Evolutionary conservation across 2,329 filamentous ascomycete genomes (phyloP).

Genomic region (Trichoderma cornu-damae): DNA sequence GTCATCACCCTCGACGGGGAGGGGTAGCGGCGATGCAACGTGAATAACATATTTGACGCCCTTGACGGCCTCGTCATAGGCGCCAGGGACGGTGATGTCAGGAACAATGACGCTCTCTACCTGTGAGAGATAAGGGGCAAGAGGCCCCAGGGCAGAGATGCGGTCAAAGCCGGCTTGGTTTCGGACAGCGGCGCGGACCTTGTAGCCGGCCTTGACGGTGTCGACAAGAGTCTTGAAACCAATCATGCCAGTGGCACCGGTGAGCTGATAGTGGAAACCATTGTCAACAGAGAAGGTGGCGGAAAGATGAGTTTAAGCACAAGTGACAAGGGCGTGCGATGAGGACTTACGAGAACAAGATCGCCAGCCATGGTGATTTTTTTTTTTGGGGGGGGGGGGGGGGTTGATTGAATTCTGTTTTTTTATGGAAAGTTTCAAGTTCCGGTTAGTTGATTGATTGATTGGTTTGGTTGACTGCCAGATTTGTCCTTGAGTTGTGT

Average conservation of each 20-base stretch:
- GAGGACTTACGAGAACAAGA: constrained; percentile 12
- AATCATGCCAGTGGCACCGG: constrained; percentile 31
- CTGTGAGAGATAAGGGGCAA: constrained; percentile 14
- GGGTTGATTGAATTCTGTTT: neutral
- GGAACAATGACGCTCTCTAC: constrained; percentile 32
- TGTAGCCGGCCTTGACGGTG: constrained; percentile 26
- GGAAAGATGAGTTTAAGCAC: neutral
- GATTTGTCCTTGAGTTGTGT: neutral
- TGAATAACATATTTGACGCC: constrained; percentile 36
- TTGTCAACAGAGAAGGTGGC: neutral
- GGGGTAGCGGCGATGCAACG: constrained; percentile 26
- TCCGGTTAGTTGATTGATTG: neutral
- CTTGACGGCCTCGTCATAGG: constrained; percentile 38
- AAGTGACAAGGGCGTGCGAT: neutral
- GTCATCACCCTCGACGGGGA: constrained; percentile 4
- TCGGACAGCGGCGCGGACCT: constrained; percentile 30
- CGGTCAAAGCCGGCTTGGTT: constrained; percentile 20
- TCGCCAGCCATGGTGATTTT: constrained; percentile 15
- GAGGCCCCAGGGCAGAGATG: constrained; percentile 19
- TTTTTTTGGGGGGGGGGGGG: too few species aligned
- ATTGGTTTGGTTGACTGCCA: neutral
- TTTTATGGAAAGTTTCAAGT: neutral
- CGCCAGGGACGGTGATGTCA: constrained; percentile 33
- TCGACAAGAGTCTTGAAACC: constrained; percentile 28
- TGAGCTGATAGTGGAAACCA: constrained; percentile 19